Percentiles rank a stretch among this genome's conserved stretches.
phyloP scores from a whole-genome alignment of 805 yeast species.

The Suhomyces emberorum region DNA sequence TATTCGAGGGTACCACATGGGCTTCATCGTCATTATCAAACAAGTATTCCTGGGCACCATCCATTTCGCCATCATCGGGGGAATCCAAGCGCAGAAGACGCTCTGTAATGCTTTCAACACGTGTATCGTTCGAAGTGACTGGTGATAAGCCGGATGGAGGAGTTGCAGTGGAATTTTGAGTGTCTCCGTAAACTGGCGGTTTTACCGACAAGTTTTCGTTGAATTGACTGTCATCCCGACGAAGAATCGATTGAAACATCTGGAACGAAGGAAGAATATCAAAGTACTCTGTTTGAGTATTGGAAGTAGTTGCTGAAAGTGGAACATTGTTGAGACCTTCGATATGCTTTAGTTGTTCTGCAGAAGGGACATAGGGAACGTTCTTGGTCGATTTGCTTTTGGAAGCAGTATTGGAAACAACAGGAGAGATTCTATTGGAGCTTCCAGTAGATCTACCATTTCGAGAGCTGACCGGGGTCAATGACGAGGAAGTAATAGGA shows the following conservation, averaged over 20 bases:
- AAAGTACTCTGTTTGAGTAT: conserved; percentile 38
- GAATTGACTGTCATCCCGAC: conserved; percentile 40
- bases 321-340: conserved; percentile 17
- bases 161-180: conserved; percentile 24
- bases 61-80: conserved; percentile 2
- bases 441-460: not conserved
- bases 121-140: conserved; percentile 1
- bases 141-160: conserved; percentile 22
- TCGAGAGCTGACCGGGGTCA: not conserved
- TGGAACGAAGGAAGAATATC: conserved; percentile 69
- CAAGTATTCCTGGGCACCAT: conserved; percentile 3
- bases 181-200: conserved; percentile 40
- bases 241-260: conserved; percentile 54
- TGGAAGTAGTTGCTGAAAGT: conserved; percentile 21
- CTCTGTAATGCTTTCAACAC: conserved; percentile 1
- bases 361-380: conserved; percentile 33
- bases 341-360: conserved; percentile 34
- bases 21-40: conserved; percentile 6
- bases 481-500: not conserved
- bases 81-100: not conserved
- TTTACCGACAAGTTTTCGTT: conserved; percentile 27
- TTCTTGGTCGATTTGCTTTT: conserved; percentile 5
- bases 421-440: not conserved
- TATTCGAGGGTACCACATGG: not conserved
- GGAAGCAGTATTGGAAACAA: too few species aligned